Evolutionary conservation across 2,329 filamentous ascomycete species (phyloP).

Genomic region (Claviceps spartinae): DNA sequence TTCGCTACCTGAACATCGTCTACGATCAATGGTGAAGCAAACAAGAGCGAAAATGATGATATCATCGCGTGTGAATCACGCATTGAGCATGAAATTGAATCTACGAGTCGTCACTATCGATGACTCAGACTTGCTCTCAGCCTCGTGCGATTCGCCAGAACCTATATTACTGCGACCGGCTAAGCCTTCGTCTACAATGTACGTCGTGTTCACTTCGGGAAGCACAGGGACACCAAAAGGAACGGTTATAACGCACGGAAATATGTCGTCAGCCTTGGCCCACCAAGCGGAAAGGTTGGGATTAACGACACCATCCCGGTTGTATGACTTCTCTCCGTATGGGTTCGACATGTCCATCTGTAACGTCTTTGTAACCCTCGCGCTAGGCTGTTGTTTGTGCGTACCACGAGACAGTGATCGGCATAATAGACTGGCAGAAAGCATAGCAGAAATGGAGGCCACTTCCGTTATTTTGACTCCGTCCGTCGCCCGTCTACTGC

Average conservation of each 20-base stretch:
- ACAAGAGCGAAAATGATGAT: not conserved
- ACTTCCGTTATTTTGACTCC: conserved; percentile 1
- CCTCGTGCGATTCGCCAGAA: not conserved
- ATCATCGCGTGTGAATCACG: not conserved
- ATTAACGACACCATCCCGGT: conserved; percentile 13
- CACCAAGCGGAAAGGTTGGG: conserved; percentile 19
- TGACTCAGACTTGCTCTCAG: not conserved
- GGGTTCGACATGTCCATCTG: conserved; percentile 5
- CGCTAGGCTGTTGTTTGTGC: conserved; percentile 5
- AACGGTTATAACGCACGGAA: not conserved
- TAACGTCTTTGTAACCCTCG: conserved; percentile 3
- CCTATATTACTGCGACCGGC: not conserved
- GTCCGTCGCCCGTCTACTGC: not conserved
- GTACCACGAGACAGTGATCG: conserved; percentile 5
- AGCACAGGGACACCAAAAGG: not conserved
- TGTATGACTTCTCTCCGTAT: conserved; percentile 14
- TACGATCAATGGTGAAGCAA: conserved; percentile 31
- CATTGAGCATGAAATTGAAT: not conserved
- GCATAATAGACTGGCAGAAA: not conserved
- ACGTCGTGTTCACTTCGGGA: not conserved
- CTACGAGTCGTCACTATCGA: not conserved
- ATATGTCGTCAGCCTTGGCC: not conserved
- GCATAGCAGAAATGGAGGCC: not conserved
- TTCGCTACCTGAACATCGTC: conserved; percentile 29
- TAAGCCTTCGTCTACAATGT: not conserved